These are phyloP conservation scores for Camellia oleifera DNA, from an alignment of 179 eudicot species.

Conservation along the genomic window DNA sequence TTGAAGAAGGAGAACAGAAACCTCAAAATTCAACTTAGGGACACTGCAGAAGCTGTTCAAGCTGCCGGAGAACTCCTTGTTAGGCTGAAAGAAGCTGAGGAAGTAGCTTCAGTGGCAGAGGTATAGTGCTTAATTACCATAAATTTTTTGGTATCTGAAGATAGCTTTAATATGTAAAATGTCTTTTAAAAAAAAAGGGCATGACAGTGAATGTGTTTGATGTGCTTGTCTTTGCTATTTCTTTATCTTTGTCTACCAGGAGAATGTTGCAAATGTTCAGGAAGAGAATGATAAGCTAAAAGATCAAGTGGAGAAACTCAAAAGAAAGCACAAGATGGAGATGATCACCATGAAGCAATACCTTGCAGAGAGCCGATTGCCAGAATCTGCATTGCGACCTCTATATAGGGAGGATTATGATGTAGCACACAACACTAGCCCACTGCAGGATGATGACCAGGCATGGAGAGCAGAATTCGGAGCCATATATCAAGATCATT, in stretches of 20 bases:
- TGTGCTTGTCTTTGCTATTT: background rate
- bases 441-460: slow-evolving; percentile 66
- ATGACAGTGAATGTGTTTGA: too few relatives aligned
- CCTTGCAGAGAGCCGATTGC: slow-evolving; percentile 84
- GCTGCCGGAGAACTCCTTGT: slow-evolving; percentile 96
- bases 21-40: slow-evolving; percentile 77
- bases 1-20: slow-evolving; percentile 74
- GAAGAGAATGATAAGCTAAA: slow-evolving; percentile 76
- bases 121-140: slow-evolving; percentile 26
- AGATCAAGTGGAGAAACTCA: slow-evolving; percentile 74
- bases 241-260: slow-evolving; percentile 37
- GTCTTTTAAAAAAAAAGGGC: too few relatives aligned
- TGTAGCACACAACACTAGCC: slow-evolving; percentile 21
- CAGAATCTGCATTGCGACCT: slow-evolving; percentile 67
- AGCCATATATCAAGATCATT: slow-evolving; percentile 69
- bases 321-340: slow-evolving; percentile 94
- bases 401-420: slow-evolving; percentile 57
- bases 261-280: slow-evolving; percentile 39
- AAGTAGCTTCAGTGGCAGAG: slow-evolving; percentile 78
- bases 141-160: background rate
- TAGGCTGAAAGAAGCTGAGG: slow-evolving; percentile 91
- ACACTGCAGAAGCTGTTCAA: slow-evolving; percentile 96
- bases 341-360: slow-evolving; percentile 86
- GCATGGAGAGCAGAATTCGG: slow-evolving; percentile 94
- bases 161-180: too few relatives aligned